These are phyloP conservation scores for Pilobolus umbonatus DNA, from an alignment of 192 early-diverging fungal genomes.

Conservation along the genomic window DNA sequence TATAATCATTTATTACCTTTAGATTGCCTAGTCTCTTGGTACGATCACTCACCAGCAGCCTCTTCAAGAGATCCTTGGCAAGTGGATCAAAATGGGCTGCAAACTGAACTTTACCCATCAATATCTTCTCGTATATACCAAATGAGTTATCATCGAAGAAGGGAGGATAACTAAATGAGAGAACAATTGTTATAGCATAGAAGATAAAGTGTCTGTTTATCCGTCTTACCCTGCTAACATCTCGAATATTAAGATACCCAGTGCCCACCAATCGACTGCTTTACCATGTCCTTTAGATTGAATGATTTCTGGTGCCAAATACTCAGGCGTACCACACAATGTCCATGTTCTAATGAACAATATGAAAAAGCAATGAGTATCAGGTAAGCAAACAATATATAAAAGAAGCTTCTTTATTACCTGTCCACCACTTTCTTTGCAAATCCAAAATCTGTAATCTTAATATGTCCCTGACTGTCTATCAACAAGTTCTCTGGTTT, in stretches of 20 bases:
- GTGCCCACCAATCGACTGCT: constrained; percentile 98
- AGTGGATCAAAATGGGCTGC: constrained; percentile 79
- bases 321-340: constrained; percentile 96
- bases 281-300: constrained; percentile 96
- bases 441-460: constrained; percentile 98
- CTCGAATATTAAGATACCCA: constrained; percentile 96
- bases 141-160: constrained; percentile 98
- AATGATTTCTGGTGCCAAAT: constrained; percentile 96
- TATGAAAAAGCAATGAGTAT: constrained; percentile 3
- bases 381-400: not conserved
- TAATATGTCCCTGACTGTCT: constrained; percentile 88
- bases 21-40: constrained; percentile 94
- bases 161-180: constrained; percentile 67
- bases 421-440: constrained; percentile 81
- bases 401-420: constrained; percentile 16
- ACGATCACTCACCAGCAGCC: constrained; percentile 86
- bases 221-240: constrained; percentile 85
- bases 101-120: constrained; percentile 85
- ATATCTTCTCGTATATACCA: constrained; percentile 98
- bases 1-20: constrained; percentile 35
- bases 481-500: constrained; percentile 90
- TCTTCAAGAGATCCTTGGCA: constrained; percentile 88
- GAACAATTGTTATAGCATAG: not conserved
- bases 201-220: not conserved
- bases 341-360: constrained; percentile 83